Percentiles rank a stretch among this genome's conserved stretches.
Evolutionary conservation across 2,329 filamentous ascomycete species (phyloP).

Genomic region (Plectosphaerella plurivora): DNA sequence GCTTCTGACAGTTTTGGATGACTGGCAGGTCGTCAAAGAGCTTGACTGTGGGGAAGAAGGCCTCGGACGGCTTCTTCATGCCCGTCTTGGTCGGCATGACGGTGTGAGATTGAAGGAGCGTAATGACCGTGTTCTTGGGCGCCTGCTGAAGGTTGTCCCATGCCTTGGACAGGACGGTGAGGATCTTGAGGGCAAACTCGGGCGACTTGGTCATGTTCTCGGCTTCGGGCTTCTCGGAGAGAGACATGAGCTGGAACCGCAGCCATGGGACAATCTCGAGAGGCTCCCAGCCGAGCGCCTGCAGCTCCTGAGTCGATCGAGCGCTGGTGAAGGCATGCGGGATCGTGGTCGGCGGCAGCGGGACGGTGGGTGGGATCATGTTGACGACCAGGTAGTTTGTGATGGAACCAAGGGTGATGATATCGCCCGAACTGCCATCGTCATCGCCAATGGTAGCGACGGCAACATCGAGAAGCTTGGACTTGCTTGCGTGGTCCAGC

Average conservation of each 20-base stretch:
- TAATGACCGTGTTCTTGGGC: conserved; percentile 61
- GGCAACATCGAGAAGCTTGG: conserved; percentile 71
- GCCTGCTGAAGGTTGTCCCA: conserved; percentile 75
- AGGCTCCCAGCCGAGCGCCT: conserved; percentile 80
- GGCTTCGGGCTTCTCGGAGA: conserved; percentile 52
- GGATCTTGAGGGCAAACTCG: conserved; percentile 70
- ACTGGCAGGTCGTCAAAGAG: conserved; percentile 90
- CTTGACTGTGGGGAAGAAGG: conserved; percentile 91
- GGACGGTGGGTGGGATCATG: conserved; percentile 76
- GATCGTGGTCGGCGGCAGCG: conserved; percentile 75
- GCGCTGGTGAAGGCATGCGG: conserved; percentile 77
- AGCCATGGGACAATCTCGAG: conserved; percentile 85
- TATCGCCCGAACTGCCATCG: conserved; percentile 56
- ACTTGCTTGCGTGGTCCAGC: conserved; percentile 64
- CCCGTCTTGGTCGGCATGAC: conserved; percentile 88
- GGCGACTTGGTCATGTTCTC: conserved; percentile 68
- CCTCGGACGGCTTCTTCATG: conserved; percentile 79
- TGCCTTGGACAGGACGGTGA: conserved; percentile 78
- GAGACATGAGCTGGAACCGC: conserved; percentile 68
- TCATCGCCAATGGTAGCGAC: conserved; percentile 64
- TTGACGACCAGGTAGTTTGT: conserved; percentile 70
- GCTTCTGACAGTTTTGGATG: conserved; percentile 67
- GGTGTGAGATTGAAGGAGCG: conserved; percentile 61
- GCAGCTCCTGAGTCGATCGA: conserved; percentile 63
- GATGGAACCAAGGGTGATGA: conserved; percentile 75